phyloP scores from a whole-genome alignment of 257 asterid species.

The Solanum okadae region DNA sequence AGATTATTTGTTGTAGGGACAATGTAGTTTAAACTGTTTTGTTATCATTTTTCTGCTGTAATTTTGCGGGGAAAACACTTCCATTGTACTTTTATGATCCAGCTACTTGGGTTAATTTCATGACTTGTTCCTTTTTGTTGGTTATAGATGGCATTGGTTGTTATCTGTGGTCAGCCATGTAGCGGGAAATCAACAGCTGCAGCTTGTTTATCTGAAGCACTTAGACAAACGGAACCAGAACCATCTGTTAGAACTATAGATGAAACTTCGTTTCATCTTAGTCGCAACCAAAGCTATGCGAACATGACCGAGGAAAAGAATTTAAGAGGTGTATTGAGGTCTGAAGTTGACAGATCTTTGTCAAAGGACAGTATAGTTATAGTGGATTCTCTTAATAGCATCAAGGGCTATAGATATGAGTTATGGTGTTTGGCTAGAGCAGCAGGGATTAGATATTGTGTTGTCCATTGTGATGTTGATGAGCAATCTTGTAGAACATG shows the following conservation, averaged over 20 bases:
- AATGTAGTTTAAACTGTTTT: not conserved
- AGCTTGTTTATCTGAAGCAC: slow-evolving; percentile 64
- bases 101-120: not conserved
- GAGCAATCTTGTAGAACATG: slow-evolving; percentile 52
- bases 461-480: slow-evolving; percentile 66
- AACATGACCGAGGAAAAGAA: slow-evolving; percentile 91
- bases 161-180: slow-evolving; percentile 95
- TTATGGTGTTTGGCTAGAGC: slow-evolving; percentile 98
- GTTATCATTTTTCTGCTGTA: not conserved
- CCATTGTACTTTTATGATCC: not conserved
- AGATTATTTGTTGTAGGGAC: not conserved
- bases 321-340: slow-evolving; percentile 78
- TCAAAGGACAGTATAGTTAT: slow-evolving; percentile 66
- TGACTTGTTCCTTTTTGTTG: not conserved
- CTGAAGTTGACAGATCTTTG: slow-evolving; percentile 90
- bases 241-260: slow-evolving; percentile 56
- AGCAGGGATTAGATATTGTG: slow-evolving; percentile 86
- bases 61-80: not conserved
- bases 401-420: slow-evolving; percentile 96
- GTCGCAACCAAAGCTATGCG: slow-evolving; percentile 69
- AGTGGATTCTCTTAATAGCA: slow-evolving; percentile 90
- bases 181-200: slow-evolving; percentile 92
- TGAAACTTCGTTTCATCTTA: slow-evolving; percentile 80
- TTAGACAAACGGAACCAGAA: slow-evolving; percentile 57
- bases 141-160: slow-evolving; percentile 85